Evolutionary conservation across 2,329 filamentous ascomycete species (phyloP).

Genomic region (Aspergillus eucalypticola): DNA sequence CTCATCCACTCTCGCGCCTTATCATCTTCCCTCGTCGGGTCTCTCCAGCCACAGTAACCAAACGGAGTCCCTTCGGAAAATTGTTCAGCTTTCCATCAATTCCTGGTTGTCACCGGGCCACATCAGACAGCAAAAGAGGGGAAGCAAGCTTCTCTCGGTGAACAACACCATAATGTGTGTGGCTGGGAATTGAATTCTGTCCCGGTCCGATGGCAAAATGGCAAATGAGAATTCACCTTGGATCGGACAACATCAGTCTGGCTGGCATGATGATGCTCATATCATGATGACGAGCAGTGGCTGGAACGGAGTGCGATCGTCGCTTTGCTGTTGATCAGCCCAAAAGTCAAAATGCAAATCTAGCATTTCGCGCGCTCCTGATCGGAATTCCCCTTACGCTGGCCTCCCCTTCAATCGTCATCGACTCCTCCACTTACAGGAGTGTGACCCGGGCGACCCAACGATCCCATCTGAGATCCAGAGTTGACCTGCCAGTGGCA

Average conservation of each 20-base stretch:
- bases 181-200: too few relatives aligned
- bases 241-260: neutral
- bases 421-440: conserved; percentile 6
- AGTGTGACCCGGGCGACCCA: neutral
- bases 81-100: neutral
- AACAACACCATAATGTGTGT: too few relatives aligned
- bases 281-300: neutral
- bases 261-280: neutral
- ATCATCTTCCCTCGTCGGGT: neutral
- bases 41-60: neutral
- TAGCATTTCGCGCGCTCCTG: neutral
- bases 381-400: conserved; percentile 4
- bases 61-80: neutral
- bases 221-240: neutral
- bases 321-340: neutral
- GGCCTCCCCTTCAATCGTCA: conserved; percentile 6
- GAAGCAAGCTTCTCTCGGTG: neutral
- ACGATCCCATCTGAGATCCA: conserved; percentile 12
- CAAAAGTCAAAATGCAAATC: neutral
- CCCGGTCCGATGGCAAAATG: neutral
- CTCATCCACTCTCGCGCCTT: neutral
- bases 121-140: neutral
- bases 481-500: conserved; percentile 2
- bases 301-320: neutral
- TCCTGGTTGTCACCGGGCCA: neutral